These are phyloP conservation scores for Limnanthes douglasii DNA, from an alignment of 345 rosid species.

Conservation along the genomic window DNA sequence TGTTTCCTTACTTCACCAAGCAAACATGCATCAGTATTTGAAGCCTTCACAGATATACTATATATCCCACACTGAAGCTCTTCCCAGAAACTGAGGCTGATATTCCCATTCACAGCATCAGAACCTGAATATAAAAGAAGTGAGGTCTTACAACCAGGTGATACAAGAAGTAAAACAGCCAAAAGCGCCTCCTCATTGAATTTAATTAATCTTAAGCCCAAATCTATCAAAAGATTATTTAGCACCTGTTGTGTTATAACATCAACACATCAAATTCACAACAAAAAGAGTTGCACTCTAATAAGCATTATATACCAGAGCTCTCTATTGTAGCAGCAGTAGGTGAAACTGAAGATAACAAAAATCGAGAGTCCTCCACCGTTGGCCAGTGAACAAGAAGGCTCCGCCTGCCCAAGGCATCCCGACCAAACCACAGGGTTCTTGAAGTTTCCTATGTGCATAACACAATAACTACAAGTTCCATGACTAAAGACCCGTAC, in stretches of 20 bases:
- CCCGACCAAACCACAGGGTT: constrained; percentile 89
- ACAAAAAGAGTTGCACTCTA: constrained; percentile 1
- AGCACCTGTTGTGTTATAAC: too few relatives aligned
- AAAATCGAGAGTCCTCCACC: constrained; percentile 35
- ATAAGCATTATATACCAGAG: constrained; percentile 16
- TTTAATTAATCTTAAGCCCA: too few relatives aligned
- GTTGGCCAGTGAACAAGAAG: constrained; percentile 95
- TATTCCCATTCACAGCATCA: constrained; percentile 29
- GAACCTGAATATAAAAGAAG: constrained; percentile 22
- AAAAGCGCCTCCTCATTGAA: too few relatives aligned
- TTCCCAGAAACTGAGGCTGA: constrained; percentile 41
- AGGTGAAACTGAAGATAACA: constrained; percentile 68
- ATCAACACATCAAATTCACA: too few relatives aligned
- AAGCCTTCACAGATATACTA: constrained; percentile 31
- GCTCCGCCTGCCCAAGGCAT: constrained; percentile 82
- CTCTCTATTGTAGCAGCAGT: constrained; percentile 5
- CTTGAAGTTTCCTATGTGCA: constrained; percentile 40
- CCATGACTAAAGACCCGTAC: background rate
- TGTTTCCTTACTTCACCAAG: constrained; percentile 44
- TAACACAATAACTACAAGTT: constrained; percentile 1
- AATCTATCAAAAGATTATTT: too few relatives aligned
- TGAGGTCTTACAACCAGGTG: background rate
- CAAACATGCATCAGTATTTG: constrained; percentile 14
- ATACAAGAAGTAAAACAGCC: background rate
- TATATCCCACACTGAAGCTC: constrained; percentile 87